Evolutionary conservation across 2,329 filamentous ascomycete species (phyloP).

Genomic region (Fusarium luffae): DNA sequence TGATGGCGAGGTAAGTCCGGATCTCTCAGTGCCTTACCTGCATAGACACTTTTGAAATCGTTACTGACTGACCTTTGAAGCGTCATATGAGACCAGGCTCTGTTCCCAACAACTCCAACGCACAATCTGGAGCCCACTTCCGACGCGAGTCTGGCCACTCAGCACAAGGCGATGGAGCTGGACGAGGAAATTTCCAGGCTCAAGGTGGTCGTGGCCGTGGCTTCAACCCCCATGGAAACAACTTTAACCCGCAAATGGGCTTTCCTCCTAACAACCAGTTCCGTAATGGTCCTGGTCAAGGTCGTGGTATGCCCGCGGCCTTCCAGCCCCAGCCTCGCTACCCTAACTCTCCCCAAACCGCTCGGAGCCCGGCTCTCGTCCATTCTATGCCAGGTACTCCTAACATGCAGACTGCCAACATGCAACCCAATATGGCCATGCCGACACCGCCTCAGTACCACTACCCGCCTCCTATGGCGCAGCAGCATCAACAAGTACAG

Average conservation of each 20-base stretch:
- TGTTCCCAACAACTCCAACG: constrained; percentile 69
- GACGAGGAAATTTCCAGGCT: constrained; percentile 64
- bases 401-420: constrained; percentile 71
- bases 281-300: constrained; percentile 58
- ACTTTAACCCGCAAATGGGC: constrained; percentile 60
- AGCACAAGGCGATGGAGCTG: constrained; percentile 66
- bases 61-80: constrained; percentile 53
- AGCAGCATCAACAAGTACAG: constrained; percentile 71
- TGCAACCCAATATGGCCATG: constrained; percentile 70
- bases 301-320: constrained; percentile 63
- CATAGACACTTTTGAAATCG: neutral
- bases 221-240: constrained; percentile 57
- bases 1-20: constrained; percentile 76
- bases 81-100: constrained; percentile 76
- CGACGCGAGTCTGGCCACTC: constrained; percentile 90
- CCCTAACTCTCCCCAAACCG: constrained; percentile 72
- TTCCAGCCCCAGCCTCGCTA: constrained; percentile 59
- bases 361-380: constrained; percentile 73
- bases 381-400: constrained; percentile 76
- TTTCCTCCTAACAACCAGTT: constrained; percentile 58
- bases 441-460: constrained; percentile 71
- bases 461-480: constrained; percentile 67
- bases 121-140: constrained; percentile 77
- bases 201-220: constrained; percentile 63
- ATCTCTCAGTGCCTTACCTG: constrained; percentile 16